Percentiles rank a stretch among this genome's conserved stretches.
Conservation (phyloP, 2,329 filamentous ascomycete species). For the Colletotrichum sp. region DNA sequence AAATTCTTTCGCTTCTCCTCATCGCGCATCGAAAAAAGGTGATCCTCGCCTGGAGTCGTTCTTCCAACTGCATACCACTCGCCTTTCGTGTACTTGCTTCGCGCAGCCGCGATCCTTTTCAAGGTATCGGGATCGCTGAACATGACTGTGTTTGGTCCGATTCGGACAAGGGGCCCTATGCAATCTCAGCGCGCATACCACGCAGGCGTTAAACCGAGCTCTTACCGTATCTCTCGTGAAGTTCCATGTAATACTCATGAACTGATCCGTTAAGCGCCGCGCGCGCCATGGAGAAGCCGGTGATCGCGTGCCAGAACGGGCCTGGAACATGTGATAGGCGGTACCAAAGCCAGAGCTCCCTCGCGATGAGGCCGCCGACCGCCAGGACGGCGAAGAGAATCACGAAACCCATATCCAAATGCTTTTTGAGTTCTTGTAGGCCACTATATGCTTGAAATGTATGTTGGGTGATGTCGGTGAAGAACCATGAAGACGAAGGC, state of each 20-base stretch:
- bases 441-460: accelerated
- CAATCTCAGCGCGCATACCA: conserved; percentile 26
- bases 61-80: conserved; percentile 30
- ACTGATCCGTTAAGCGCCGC: neutral
- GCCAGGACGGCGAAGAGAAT: neutral
- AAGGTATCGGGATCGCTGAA: conserved; percentile 20
- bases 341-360: conserved; percentile 26
- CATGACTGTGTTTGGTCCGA: conserved; percentile 24
- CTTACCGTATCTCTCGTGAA: conserved; percentile 12
- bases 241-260: conserved; percentile 15
- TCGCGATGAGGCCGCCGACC: neutral
- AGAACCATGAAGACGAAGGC: neutral
- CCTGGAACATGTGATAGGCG: conserved; percentile 37
- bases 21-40: conserved; percentile 33
- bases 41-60: conserved; percentile 34
- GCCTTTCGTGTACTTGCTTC: conserved; percentile 20
- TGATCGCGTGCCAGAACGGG: conserved; percentile 34
- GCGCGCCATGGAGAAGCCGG: conserved; percentile 33
- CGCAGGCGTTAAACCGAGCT: neutral
- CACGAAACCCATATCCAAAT: neutral
- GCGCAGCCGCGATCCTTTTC: conserved; percentile 7
- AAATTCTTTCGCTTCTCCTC: conserved; percentile 44
- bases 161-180: conserved; percentile 22
- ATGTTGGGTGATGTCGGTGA: neutral
- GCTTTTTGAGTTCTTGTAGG: neutral